phyloP scores from a whole-genome alignment of 116 monocot species.

The Iris pallida region DNA sequence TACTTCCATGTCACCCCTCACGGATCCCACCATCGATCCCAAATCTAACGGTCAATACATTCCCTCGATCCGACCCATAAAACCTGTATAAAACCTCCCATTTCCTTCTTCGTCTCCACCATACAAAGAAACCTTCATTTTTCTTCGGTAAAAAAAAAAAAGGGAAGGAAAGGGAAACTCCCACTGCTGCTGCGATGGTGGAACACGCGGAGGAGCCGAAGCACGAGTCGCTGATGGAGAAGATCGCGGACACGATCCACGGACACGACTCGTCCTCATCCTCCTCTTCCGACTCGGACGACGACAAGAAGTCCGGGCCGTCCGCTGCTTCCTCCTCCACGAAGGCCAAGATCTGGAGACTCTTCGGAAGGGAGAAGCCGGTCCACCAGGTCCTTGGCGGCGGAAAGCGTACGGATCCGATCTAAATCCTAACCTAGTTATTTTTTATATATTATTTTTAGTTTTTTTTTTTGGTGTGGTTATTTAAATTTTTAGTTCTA shows the following conservation, averaged over 20 bases:
- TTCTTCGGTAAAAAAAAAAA: too few species aligned
- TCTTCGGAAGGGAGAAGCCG: constrained; percentile 15
- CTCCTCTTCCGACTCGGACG: constrained; percentile 5
- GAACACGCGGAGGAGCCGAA: constrained; percentile 8
- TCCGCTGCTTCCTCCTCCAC: neutral
- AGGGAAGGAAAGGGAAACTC: too few species aligned
- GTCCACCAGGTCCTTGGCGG: constrained; percentile 15
- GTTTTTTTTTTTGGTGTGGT: neutral
- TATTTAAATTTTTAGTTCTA: neutral
- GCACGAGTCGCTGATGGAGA: neutral
- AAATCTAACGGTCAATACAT: too few species aligned
- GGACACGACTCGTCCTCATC: constrained; percentile 5
- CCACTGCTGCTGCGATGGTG: constrained; percentile 1
- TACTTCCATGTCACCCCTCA: too few species aligned
- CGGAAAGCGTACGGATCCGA: constrained; percentile 10
- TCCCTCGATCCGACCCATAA: too few species aligned
- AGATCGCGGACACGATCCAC: constrained; percentile 3
- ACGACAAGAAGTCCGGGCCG: constrained; percentile 1
- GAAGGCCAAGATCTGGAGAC: neutral
- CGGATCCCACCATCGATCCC: too few species aligned
- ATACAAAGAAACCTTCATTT: too few species aligned
- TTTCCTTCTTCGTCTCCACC: too few species aligned
- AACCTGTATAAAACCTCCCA: too few species aligned
- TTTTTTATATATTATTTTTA: neutral
- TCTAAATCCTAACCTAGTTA: neutral